Base-by-base conservation (phyloP, 2,329 filamentous ascomycete genomes). In the Chlorencoelia australis region DNA sequence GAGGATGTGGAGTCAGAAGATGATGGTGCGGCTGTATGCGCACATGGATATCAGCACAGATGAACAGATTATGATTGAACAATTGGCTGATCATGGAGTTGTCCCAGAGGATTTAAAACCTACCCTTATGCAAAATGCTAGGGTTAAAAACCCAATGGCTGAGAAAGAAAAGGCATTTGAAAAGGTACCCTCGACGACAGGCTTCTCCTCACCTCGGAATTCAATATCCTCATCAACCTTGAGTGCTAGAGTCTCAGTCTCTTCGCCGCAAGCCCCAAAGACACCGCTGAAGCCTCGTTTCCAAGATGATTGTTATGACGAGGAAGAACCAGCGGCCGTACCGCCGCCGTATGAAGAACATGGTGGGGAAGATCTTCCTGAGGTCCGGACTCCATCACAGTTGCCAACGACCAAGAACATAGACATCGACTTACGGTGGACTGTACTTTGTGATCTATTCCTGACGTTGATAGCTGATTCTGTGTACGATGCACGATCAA, bases 1-100 rank as follows among this genome's bases (percentile, higher is more conserved):
- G 64, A 82, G 82, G 59, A 95, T 95, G 82, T 98, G 89, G 89
- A 79, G 83, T 39, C 91, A 98, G 59, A 93, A 93, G 64, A 94
- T 94, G 72, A 98, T 98, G 88, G 77, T 95, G 42, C 77, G 89
- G 16, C 59, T 98, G 9, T 98, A 96, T 58, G 67, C 76, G 9
- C 91, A 98, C 60, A 98, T 98, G 91, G 91, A 98, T 42, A 93
- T 98, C 52, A 87, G 79, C 53, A 68, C 80, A 15, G 79, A 75
- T 10, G 91, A 98, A 61, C 91, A 98, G 65, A 69, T 98, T 58
- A 98, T 98, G 91, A 95, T 98, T 48, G 91, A 98, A 63, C 91
- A 98, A 60, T 68, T 98, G 40, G 81, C 84, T 9, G 83, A 91
- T 40, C 91, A 98, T 61, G 91, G 89, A 4, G 87, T 98, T 5